Conservation (phyloP, 2,329 filamentous ascomycete species). For the Claviceps citrina region DNA sequence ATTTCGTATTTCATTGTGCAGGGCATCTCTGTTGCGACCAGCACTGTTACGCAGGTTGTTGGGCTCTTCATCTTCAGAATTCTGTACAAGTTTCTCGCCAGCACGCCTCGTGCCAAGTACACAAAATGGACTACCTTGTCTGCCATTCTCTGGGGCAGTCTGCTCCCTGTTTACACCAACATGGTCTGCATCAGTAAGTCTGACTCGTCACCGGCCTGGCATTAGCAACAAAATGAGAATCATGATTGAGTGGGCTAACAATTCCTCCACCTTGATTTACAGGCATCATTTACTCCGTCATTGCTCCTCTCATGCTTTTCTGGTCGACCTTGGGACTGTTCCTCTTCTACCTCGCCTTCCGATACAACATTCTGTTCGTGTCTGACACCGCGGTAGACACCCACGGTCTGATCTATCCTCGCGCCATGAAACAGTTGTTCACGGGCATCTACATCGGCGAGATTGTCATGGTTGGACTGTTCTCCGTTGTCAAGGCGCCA, state of each 20-base stretch:
- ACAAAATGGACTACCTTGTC: constrained; percentile 54
- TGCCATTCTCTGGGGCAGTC: constrained; percentile 60
- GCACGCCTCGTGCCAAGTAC: constrained; percentile 66
- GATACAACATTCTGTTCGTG: constrained; percentile 77
- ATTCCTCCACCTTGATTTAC: too few relatives aligned
- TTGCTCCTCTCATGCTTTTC: constrained; percentile 66
- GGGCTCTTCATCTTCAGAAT: constrained; percentile 52
- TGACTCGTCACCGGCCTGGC: too few relatives aligned
- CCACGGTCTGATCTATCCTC: constrained; percentile 74
- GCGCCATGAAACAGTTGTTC: constrained; percentile 74
- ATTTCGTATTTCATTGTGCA: constrained; percentile 80
- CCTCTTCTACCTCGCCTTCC: constrained; percentile 71
- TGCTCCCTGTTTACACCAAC: constrained; percentile 61
- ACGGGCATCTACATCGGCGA: constrained; percentile 69
- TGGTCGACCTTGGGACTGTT: constrained; percentile 65
- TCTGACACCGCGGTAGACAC: constrained; percentile 69
- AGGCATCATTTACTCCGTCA: constrained; percentile 65
- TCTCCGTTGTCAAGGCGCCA: constrained; percentile 49
- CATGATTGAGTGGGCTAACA: too few relatives aligned
- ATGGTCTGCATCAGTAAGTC: constrained; percentile 51
- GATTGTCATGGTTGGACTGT: constrained; percentile 67
- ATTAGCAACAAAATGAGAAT: too few relatives aligned
- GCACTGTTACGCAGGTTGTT: constrained; percentile 52
- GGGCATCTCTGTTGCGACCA: constrained; percentile 60
- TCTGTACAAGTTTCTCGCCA: constrained; percentile 56